phyloP scores from a whole-genome alignment of 345 rosid genomes.

The Zanthoxylum bungeanum region DNA sequence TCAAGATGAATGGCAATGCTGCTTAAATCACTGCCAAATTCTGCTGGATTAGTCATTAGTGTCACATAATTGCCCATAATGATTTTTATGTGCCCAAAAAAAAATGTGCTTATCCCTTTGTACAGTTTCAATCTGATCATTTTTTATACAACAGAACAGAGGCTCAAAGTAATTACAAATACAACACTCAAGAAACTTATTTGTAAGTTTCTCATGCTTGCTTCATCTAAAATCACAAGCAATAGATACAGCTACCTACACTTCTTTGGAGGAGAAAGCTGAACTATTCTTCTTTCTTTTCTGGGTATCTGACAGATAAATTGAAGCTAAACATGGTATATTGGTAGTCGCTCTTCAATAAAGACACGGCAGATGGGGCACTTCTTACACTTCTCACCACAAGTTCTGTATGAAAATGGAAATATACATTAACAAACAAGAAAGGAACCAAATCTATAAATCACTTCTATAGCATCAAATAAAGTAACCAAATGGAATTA shows the following conservation, averaged over 20 bases:
- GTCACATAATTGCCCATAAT: not conserved
- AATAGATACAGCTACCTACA: not conserved
- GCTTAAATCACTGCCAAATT: slow-evolving; percentile 19
- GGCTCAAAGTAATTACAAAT: too few relatives aligned
- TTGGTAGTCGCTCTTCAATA: slow-evolving; percentile 65
- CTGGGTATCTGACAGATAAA: not conserved
- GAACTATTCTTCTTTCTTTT: not conserved
- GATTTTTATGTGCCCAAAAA: not conserved
- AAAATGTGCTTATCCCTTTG: not conserved
- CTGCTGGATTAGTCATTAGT: too few relatives aligned
- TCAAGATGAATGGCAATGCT: slow-evolving; percentile 14
- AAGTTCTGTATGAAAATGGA: slow-evolving; percentile 44
- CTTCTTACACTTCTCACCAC: slow-evolving; percentile 86
- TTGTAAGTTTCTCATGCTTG: slow-evolving; percentile 34
- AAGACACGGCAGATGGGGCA: slow-evolving; percentile 80
- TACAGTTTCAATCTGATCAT: too few relatives aligned
- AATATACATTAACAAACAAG: not conserved
- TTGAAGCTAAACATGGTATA: slow-evolving; percentile 61
- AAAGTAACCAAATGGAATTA: too few relatives aligned
- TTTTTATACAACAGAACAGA: too few relatives aligned
- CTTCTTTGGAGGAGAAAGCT: not conserved
- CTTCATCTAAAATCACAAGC: slow-evolving; percentile 45
- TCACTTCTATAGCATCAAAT: not conserved
- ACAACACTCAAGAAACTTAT: too few relatives aligned
- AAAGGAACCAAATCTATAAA: not conserved